Percentiles rank a stretch among this genome's conserved stretches.
These are phyloP conservation scores for Chlorella sp. DNA, from an alignment of 139 green algal species.

Conservation along the genomic window DNA sequence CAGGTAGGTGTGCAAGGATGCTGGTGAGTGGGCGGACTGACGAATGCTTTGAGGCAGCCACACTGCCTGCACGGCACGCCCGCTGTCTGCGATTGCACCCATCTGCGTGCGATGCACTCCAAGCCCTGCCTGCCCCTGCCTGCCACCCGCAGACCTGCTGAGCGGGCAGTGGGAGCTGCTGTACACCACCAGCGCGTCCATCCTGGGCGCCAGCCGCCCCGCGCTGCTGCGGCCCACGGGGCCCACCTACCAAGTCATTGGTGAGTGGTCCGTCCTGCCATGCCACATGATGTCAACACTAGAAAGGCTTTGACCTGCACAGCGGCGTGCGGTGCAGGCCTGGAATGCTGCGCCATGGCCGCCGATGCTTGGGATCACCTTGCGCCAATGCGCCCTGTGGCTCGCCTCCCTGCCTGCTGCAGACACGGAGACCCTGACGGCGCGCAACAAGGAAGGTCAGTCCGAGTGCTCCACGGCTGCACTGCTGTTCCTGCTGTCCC, in stretches of 20 bases:
- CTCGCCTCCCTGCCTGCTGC: not conserved
- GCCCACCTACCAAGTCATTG: constrained; percentile 89
- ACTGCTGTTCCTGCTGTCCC: too few species aligned
- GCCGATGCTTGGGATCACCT: too few species aligned
- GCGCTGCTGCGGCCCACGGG: constrained; percentile 77
- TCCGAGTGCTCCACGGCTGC: too few species aligned
- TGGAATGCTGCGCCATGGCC: too few species aligned
- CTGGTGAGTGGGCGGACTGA: not conserved
- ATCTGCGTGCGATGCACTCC: not conserved
- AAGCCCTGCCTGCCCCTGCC: too few species aligned
- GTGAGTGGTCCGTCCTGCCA: constrained; percentile 42
- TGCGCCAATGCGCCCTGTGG: not conserved
- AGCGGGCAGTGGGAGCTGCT: constrained; percentile 82
- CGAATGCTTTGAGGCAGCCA: too few species aligned
- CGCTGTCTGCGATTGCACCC: too few species aligned
- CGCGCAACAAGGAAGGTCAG: constrained; percentile 77
- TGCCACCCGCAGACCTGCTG: too few species aligned
- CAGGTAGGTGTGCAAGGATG: not conserved
- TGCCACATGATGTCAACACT: too few species aligned
- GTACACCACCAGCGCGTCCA: constrained; percentile 91
- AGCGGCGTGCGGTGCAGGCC: too few species aligned
- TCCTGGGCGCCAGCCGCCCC: constrained; percentile 76
- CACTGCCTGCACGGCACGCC: too few species aligned
- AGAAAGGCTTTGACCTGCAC: too few species aligned
- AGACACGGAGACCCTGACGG: constrained; percentile 74